These are phyloP conservation scores for Cladophialophora exuberans DNA, from an alignment of 2,329 filamentous ascomycete species.

Conservation along the genomic window DNA sequence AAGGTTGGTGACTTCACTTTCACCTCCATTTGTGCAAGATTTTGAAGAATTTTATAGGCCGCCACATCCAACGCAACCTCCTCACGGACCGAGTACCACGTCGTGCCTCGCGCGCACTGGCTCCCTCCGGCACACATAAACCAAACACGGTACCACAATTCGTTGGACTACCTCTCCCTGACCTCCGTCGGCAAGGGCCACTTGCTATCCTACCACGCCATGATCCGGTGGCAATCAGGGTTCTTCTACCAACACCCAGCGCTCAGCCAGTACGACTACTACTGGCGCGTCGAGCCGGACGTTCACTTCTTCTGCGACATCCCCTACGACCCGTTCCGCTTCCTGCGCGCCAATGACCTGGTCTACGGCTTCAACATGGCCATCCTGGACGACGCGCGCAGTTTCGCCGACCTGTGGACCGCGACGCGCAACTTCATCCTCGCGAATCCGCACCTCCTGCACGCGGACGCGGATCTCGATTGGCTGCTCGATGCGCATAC, in stretches of 20 bases:
- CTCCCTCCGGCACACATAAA: slow-evolving; percentile 37
- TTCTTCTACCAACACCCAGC: slow-evolving; percentile 46
- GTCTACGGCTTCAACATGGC: slow-evolving; percentile 57
- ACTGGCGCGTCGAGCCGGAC: slow-evolving; percentile 64
- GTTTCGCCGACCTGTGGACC: slow-evolving; percentile 51
- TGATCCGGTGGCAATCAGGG: slow-evolving; percentile 46
- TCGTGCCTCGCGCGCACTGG: slow-evolving; percentile 39
- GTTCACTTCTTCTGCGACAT: slow-evolving; percentile 59
- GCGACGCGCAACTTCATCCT: slow-evolving; percentile 53
- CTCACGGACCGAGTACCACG: slow-evolving; percentile 37
- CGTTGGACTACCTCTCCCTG: slow-evolving; percentile 39
- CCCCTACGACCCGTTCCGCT: slow-evolving; percentile 44
- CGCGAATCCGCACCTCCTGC: slow-evolving; percentile 48
- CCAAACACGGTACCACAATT: slow-evolving; percentile 37
- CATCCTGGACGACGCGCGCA: slow-evolving; percentile 50
- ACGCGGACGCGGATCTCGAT: slow-evolving; percentile 53
- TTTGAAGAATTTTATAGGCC: slow-evolving; percentile 32
- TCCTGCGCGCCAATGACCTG: slow-evolving; percentile 40
- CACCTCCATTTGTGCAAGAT: not conserved
- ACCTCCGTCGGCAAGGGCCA: slow-evolving; percentile 41
- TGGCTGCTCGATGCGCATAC: slow-evolving; percentile 51
- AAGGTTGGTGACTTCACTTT: slow-evolving; percentile 31
- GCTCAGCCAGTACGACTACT: slow-evolving; percentile 58
- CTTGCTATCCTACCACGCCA: slow-evolving; percentile 43
- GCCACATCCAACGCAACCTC: slow-evolving; percentile 38